These are phyloP conservation scores for Discostella pseudostelligera DNA, from an alignment of 108 stramenopile genomes.

Conservation along the genomic window DNA sequence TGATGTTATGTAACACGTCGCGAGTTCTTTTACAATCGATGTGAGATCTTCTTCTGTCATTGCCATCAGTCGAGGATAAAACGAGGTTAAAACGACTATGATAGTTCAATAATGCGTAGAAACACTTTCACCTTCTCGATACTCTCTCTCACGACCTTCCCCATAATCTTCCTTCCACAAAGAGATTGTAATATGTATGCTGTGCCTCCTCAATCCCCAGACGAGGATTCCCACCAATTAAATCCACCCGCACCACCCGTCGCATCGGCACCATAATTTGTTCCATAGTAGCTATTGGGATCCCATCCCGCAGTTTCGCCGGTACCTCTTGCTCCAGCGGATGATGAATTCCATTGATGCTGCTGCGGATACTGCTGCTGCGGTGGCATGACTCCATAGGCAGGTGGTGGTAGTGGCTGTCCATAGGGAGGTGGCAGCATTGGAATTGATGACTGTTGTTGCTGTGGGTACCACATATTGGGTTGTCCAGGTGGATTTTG, in stretches of 20 bases:
- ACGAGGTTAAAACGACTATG: too few relatives aligned
- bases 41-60: too few relatives aligned
- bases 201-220: background rate
- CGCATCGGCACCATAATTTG: slow-evolving; percentile 20
- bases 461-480: slow-evolving; percentile 14
- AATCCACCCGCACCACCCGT: slow-evolving; percentile 73
- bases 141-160: too few relatives aligned
- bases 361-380: slow-evolving; percentile 54
- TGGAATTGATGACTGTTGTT: slow-evolving; percentile 19
- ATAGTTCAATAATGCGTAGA: too few relatives aligned
- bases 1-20: too few relatives aligned
- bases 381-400: slow-evolving; percentile 25
- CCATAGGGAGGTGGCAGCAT: slow-evolving; percentile 17
- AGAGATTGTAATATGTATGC: too few relatives aligned
- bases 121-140: too few relatives aligned
- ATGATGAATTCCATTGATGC: slow-evolving; percentile 46
- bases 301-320: slow-evolving; percentile 63
- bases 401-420: slow-evolving; percentile 36
- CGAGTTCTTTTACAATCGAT: too few relatives aligned
- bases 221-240: slow-evolving; percentile 82
- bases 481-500: slow-evolving; percentile 23
- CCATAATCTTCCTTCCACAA: too few relatives aligned
- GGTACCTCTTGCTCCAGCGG: slow-evolving; percentile 17
- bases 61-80: too few relatives aligned
- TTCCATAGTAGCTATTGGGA: slow-evolving; percentile 64